Percentiles rank a stretch among this genome's conserved stretches.
These are phyloP conservation scores for Penicillium sp. DNA, from an alignment of 2,329 filamentous ascomycete species.

Conservation along the genomic window DNA sequence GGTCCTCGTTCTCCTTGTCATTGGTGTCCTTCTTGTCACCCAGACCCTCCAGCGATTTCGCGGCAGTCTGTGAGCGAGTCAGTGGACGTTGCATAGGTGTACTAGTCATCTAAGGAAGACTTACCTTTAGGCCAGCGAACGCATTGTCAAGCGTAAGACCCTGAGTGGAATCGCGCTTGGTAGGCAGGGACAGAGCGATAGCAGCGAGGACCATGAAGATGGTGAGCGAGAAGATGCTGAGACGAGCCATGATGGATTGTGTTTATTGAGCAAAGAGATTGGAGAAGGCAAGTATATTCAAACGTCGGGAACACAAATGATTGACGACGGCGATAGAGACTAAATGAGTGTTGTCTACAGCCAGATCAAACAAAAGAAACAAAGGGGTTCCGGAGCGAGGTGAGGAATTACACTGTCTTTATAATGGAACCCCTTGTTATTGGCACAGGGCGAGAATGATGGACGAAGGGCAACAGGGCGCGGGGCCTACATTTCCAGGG, in stretches of 20 bases:
- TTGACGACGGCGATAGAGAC: constrained; percentile 1
- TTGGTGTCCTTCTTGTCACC: constrained; percentile 5
- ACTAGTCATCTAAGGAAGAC: background rate
- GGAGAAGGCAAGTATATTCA: constrained; percentile 9
- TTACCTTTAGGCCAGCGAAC: constrained; percentile 19
- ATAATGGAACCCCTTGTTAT: constrained; percentile 15
- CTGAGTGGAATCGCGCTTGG: constrained; percentile 14
- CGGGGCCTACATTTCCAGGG: background rate
- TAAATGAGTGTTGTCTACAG: constrained; percentile 9
- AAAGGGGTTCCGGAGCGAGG: background rate
- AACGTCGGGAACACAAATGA: constrained; percentile 9
- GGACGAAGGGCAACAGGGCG: background rate
- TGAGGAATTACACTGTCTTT: constrained; percentile 9
- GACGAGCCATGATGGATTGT: constrained; percentile 30
- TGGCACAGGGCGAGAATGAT: constrained; percentile 1
- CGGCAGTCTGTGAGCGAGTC: constrained; percentile 7
- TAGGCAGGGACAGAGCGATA: constrained; percentile 29
- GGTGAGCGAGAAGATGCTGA: constrained; percentile 30
- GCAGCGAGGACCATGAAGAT: constrained; percentile 31
- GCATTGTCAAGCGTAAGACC: constrained; percentile 9
- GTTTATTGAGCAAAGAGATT: constrained; percentile 2
- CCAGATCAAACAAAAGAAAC: background rate
- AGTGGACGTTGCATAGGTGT: background rate
- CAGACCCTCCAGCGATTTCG: constrained; percentile 17
- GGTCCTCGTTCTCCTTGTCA: constrained; percentile 9